Evolutionary conservation across 306 rosid species (phyloP).

Genomic region (Comarum palustre): DNA sequence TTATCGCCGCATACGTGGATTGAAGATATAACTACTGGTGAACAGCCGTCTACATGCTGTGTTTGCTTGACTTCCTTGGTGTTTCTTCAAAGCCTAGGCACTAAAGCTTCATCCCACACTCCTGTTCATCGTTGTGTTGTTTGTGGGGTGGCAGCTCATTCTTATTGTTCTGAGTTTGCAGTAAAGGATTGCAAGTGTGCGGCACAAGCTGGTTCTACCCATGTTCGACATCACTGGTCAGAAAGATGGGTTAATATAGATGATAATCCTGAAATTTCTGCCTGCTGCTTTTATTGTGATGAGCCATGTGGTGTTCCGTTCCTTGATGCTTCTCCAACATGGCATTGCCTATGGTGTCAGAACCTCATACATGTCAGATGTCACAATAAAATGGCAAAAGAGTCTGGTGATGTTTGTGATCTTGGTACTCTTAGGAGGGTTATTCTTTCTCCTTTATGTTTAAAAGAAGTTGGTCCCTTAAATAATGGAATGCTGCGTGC

Average conservation of each 20-base stretch:
- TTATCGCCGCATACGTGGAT: conserved; percentile 59
- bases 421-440: conserved; percentile 56
- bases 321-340: conserved; percentile 70
- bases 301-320: conserved; percentile 76
- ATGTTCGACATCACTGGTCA: conserved; percentile 73
- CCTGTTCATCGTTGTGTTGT: conserved; percentile 77
- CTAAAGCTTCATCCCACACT: conserved; percentile 40
- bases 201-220: conserved; percentile 65
- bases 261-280: conserved; percentile 59
- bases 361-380: conserved; percentile 79
- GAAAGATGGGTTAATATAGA: conserved; percentile 68
- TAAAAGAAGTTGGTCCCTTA: conserved; percentile 54
- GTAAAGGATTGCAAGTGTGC: conserved; percentile 75
- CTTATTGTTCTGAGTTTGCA: conserved; percentile 55
- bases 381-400: conserved; percentile 55
- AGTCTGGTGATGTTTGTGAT: conserved; percentile 65
- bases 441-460: conserved; percentile 58
- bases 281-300: conserved; percentile 63
- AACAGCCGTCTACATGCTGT: conserved; percentile 70
- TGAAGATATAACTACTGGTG: conserved; percentile 56
- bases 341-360: conserved; percentile 83
- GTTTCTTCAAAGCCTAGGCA: conserved; percentile 55
- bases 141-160: conserved; percentile 83
- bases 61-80: conserved; percentile 64
- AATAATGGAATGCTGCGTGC: conserved; percentile 35